Base-by-base conservation (phyloP, 139 green algal species). In the Haematococcus lacustris region DNA sequence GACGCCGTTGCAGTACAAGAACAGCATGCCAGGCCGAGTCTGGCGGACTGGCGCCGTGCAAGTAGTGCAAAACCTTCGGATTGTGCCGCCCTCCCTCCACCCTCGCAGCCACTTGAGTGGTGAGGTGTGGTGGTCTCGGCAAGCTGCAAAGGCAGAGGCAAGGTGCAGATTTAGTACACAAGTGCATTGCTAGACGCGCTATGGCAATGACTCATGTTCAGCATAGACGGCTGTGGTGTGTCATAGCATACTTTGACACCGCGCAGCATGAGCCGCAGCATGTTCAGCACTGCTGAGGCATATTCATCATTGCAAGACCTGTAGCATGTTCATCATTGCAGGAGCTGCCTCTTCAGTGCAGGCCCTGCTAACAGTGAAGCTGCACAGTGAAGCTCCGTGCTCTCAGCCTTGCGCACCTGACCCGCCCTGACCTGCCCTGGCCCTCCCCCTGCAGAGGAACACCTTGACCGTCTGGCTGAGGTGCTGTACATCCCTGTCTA, bases 401-500 rank as follows among this genome's bases (percentile, higher is more conserved):
- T 25, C 17, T 63, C 53, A 4, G 25, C 53, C 4, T 25, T 34
- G 17, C 13, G 13, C 17, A 35, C 53, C 17, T 63, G 17, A 63
- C 25, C 4, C 25, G 53, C n/a, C 38, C 28, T 66, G 23, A 39
- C 30, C 6, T 66, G 32, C 21, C 3, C 2, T 38, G 25, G 3
- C 28, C 61, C 7, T 39, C 1, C 32, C 4, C 37, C 26, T 63
- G 30, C 70, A 81, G 76, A 81, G 26, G 68, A 60, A 17, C 40
- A 73, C 3, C 43, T 76, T 38, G 76, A 80, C 38, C 51, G 69
- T 5, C 39, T 86, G 23, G 81, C 68, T 1, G 81, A 83, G 57
- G 77, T 74, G 35, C 61, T 86, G 35, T 86, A 86, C 59, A 76
- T 86, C 13, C 77, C 81, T 33, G 79, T 86, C 3, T 83, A 80